Base-by-base conservation (phyloP, 1,284 basidiomycete genomes). In the Porogramme epimiltina region DNA sequence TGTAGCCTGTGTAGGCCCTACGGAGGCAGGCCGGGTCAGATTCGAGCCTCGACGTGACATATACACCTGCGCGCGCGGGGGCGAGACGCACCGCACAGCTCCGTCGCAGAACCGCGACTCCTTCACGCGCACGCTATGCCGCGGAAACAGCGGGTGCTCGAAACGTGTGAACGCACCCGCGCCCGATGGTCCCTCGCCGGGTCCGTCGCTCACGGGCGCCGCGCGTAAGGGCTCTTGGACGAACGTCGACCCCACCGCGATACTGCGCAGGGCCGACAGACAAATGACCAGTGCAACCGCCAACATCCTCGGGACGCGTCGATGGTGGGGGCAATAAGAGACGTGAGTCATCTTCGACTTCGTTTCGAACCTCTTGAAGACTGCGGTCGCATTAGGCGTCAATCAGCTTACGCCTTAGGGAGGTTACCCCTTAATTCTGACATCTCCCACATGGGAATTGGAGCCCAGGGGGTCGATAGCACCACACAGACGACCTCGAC, bases 121-220 rank as follows among this genome's bases (percentile, higher is more conserved):
- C 64, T 51, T 72, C 52, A 84, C 72, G 39, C 83, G 73, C 13
- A 83, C 74, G 42, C 66, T 71, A 61, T 83, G 67, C 9, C 67
- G 62, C 0, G 80, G 81, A 58, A 80, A 83, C 28, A 66, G 62
- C 1, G 80, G 80, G 56, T 86, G 84, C 3, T 59, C 59, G 18
- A 85, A 64, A 20, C 83, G 59, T 2, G 71, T 70, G 2, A 77
- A 78, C 60, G 77, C 83, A 1, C 13, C 28, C 60, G 77, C 83
- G 2, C 13, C 28, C 28, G 28, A 31, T 13, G 28, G 8, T 6
- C 13, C 13, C 28, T 8, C 8, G 13, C 28, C 28, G 28, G 13
- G 28, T 13, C 8, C 28, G 28, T 31, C 28, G 28, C 13, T 31
- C 28, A 31, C 28, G 28, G 28, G 6, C 8, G n/a, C n/a, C n/a